Base-by-base conservation (phyloP, 805 yeast species). In the Kurtzmaniella cleridarum region DNA sequence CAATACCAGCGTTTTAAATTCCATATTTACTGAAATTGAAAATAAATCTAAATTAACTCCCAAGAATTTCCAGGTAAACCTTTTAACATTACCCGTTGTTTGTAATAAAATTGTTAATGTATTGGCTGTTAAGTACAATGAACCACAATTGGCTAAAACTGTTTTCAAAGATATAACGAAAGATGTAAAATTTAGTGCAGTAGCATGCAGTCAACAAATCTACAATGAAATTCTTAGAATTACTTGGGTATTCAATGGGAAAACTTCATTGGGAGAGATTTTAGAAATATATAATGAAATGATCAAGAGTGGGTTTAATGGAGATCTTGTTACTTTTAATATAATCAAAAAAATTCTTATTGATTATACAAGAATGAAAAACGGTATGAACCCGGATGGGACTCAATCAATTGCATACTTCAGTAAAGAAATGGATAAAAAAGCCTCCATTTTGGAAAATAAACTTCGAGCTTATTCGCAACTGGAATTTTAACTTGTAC, bases 231-330 rank as follows among this genome's bases (percentile, higher is more conserved):
- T 68, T 4, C 44, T 68, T 32, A 54, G 60, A 37, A 48, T 57
- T 14, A 50, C 53, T 35, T 66, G 73, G 72, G 51, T 66, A 1
- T 67, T 48, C 46, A 50, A 49, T 35, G 74, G 74, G 14, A 64
- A 63, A 44, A 47, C 61, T 9, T 57, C 55, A 35, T 43, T 67
- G 18, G 58, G 58, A 41, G 61, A 56, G 15, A 51, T 68, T 17
- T 72, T 66, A 48, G 57, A 53, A 42, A 46, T 55, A 1, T 48
- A 48, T 23, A 51, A 55, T 38, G 74, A 68, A 45, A 68, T 68
- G 74, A 43, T 49, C 26, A 63, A 65, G 41, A 64, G 64, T 42
- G 74, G 74, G 17, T 65, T 64, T 39, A 36, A 41, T 17, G 74
- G 74, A 2, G 65, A 68, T 38, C 30, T 53, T 23, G 38, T 43